A percentile compares a stretch with the other conserved stretches of the same genome.
Evolutionary conservation across 148 eudicot genomes (phyloP).

Genomic region (Diospyros kaki): DNA sequence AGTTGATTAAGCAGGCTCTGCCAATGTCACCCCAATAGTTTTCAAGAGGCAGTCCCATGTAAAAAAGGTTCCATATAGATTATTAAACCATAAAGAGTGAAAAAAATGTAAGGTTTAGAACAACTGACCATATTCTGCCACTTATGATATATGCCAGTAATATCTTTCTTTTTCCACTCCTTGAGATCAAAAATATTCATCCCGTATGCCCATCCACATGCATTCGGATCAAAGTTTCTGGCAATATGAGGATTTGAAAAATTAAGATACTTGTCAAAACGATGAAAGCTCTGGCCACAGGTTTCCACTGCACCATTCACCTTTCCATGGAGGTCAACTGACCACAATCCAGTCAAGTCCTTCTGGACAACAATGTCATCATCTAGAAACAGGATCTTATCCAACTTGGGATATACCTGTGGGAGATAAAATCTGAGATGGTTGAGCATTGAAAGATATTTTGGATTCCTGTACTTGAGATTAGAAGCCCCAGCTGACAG

Average conservation of each 20-base stretch:
- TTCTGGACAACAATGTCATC: slow-evolving; percentile 91
- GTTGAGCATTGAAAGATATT: slow-evolving; percentile 89
- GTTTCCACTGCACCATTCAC: slow-evolving; percentile 96
- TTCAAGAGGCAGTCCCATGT: neutral
- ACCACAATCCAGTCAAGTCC: slow-evolving; percentile 76
- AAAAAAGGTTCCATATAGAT: neutral
- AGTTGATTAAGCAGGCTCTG: neutral
- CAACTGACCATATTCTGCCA: slow-evolving; percentile 82
- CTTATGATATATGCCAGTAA: slow-evolving; percentile 83
- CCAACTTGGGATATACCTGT: slow-evolving; percentile 80
- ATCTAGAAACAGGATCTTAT: slow-evolving; percentile 82
- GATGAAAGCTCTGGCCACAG: slow-evolving; percentile 84
- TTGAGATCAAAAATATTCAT: slow-evolving; percentile 90
- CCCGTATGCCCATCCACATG: slow-evolving; percentile 97
- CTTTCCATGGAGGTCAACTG: slow-evolving; percentile 71
- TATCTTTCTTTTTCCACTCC: slow-evolving; percentile 75
- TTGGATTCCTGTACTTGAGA: slow-evolving; percentile 87
- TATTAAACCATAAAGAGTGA: neutral
- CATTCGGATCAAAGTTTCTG: slow-evolving; percentile 70
- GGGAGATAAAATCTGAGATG: slow-evolving; percentile 88
- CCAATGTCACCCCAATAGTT: neutral
- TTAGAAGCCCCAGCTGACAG: slow-evolving; percentile 67
- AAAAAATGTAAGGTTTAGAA: neutral
- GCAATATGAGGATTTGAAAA: slow-evolving; percentile 82
- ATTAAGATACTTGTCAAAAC: slow-evolving; percentile 82